These are phyloP conservation scores for Dactylellina cionopaga DNA, from an alignment of 2,329 filamentous ascomycete species.

Conservation along the genomic window DNA sequence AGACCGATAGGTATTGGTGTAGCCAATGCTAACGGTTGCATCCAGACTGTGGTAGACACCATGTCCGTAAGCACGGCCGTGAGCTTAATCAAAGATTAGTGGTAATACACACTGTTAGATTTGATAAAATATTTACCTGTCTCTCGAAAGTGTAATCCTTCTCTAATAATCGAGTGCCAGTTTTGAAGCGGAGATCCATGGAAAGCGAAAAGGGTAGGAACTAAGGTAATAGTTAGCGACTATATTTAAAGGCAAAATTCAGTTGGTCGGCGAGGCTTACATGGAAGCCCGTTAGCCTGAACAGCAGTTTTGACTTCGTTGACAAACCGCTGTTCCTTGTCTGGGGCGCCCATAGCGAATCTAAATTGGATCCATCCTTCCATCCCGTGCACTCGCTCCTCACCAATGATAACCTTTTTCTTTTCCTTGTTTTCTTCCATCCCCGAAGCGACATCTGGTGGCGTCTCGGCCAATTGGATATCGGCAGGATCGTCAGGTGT, in stretches of 20 bases:
- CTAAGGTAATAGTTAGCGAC: slow-evolving; percentile 55
- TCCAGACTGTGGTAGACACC: slow-evolving; percentile 81
- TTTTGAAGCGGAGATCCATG: slow-evolving; percentile 81
- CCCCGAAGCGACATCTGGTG: slow-evolving; percentile 23
- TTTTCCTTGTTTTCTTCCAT: slow-evolving; percentile 44
- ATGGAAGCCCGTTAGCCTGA: slow-evolving; percentile 32
- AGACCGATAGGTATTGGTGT: slow-evolving; percentile 32
- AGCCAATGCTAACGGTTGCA: slow-evolving; percentile 68
- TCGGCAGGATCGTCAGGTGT: slow-evolving; percentile 55
- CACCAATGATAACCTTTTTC: slow-evolving; percentile 53
- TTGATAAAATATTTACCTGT: slow-evolving; percentile 53
- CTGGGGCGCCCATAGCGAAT: slow-evolving; percentile 86
- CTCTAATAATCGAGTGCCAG: slow-evolving; percentile 89
- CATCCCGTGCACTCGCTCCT: slow-evolving; percentile 72
- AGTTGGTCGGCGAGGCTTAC: not conserved
- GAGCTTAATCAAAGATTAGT: slow-evolving; percentile 44
- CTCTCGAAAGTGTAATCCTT: slow-evolving; percentile 78
- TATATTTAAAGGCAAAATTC: slow-evolving; percentile 59
- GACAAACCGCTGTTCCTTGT: slow-evolving; percentile 82
- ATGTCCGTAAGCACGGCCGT: slow-evolving; percentile 79
- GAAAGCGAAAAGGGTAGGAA: slow-evolving; percentile 84
- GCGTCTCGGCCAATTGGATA: not conserved
- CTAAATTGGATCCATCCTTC: slow-evolving; percentile 79
- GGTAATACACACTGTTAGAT: not conserved
- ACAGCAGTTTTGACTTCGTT: slow-evolving; percentile 65